Conservation (phyloP, 495 filamentous ascomycete species). For the Podospora appendiculata region DNA sequence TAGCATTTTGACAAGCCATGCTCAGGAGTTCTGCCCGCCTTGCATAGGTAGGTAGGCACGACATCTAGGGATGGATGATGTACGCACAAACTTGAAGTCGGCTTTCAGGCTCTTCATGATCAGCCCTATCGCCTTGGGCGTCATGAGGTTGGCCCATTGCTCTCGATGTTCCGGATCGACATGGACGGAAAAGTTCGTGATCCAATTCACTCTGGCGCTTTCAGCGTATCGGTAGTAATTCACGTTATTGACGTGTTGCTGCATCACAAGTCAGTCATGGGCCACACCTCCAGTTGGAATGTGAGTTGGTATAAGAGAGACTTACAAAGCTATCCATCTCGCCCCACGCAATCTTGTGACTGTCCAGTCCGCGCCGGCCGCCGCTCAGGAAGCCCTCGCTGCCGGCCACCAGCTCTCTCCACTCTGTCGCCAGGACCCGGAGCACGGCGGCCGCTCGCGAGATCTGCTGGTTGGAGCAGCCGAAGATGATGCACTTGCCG, state of each 20-base stretch:
- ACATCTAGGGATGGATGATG: background rate
- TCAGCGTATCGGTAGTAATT: slow-evolving; percentile 81
- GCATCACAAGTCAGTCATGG: background rate
- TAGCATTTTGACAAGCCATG: background rate
- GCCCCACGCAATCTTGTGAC: slow-evolving; percentile 78
- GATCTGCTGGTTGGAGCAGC: slow-evolving; percentile 52
- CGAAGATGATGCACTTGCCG: slow-evolving; percentile 81
- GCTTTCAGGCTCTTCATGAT: slow-evolving; percentile 75
- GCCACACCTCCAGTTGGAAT: background rate
- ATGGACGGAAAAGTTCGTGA: slow-evolving; percentile 61
- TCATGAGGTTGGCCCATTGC: slow-evolving; percentile 66
- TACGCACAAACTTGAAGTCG: slow-evolving; percentile 85
- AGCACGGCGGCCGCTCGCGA: slow-evolving; percentile 54
- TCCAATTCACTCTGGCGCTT: slow-evolving; percentile 76
- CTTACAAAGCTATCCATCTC: slow-evolving; percentile 66
- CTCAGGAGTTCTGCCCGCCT: background rate
- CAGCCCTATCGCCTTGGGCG: slow-evolving; percentile 57
- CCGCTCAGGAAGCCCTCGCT: slow-evolving; percentile 75
- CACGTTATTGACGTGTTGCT: slow-evolving; percentile 74
- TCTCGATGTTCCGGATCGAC: slow-evolving; percentile 57
- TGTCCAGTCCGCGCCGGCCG: slow-evolving; percentile 55
- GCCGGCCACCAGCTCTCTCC: slow-evolving; percentile 69
- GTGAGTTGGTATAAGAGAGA: background rate
- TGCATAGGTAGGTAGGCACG: too few relatives aligned
- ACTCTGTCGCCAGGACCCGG: slow-evolving; percentile 57